phyloP scores from a whole-genome alignment of 73 alveolate species.

The Stentor coeruleus region DNA sequence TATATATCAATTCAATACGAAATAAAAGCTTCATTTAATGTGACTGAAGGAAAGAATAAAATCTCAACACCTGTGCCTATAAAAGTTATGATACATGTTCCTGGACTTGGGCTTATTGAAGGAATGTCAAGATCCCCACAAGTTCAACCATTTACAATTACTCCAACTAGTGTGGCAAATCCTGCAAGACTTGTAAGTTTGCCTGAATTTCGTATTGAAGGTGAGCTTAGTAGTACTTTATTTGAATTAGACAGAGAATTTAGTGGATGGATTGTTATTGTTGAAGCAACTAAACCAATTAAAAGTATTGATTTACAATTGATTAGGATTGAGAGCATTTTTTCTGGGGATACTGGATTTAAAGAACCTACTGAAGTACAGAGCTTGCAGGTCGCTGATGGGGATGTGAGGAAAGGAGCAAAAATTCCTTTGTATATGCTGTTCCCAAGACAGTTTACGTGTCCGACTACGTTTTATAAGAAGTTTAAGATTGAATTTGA shows the following conservation, averaged over 20 bases:
- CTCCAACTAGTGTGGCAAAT: conserved; percentile 10
- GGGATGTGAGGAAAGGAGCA: conserved; percentile 77
- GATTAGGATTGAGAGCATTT: conserved; percentile 63
- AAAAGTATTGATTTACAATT: conserved; percentile 76
- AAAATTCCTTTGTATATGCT: conserved; percentile 82
- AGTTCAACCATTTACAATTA: not conserved
- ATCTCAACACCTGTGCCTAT: not conserved
- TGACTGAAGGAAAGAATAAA: conserved; percentile 5
- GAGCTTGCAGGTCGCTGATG: conserved; percentile 84
- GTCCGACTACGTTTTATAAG: conserved; percentile 62
- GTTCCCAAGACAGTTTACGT: conserved; percentile 74
- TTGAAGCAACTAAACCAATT: conserved; percentile 22
- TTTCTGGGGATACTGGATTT: conserved; percentile 47
- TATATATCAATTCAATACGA: conserved; percentile 20
- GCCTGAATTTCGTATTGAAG: conserved; percentile 22
- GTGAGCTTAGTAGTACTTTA: not conserved
- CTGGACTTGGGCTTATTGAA: conserved; percentile 10
- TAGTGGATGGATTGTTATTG: conserved; percentile 10
- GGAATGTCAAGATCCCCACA: not conserved
- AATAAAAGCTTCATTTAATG: not conserved
- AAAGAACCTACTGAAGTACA: conserved; percentile 75
- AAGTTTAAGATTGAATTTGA: conserved; percentile 62
- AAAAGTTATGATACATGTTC: conserved; percentile 2
- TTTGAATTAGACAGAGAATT: conserved; percentile 15
- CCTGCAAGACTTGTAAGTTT: not conserved